These are phyloP conservation scores for Dendrothele bispora DNA, from an alignment of 768 basidiomycete species.

Conservation along the genomic window DNA sequence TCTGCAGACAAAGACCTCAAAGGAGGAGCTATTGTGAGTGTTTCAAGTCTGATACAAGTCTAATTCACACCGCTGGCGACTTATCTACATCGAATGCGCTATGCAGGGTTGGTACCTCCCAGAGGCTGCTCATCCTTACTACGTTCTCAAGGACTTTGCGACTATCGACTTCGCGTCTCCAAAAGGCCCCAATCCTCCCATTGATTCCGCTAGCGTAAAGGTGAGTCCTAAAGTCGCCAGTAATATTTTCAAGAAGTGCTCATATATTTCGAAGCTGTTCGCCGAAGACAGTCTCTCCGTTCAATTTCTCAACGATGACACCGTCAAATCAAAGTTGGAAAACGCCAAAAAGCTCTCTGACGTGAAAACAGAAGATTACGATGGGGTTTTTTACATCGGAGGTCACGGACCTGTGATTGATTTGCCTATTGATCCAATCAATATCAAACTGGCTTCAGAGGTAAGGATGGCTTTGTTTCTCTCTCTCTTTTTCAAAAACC, in stretches of 20 bases:
- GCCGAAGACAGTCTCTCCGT: constrained; percentile 10
- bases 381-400: constrained; percentile 38
- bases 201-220: constrained; percentile 58
- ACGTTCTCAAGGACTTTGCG: constrained; percentile 48
- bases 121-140: constrained; percentile 75
- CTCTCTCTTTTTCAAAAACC: constrained; percentile 40
- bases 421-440: constrained; percentile 11
- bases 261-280: background rate
- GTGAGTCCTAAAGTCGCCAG: constrained; percentile 24
- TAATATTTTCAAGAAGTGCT: background rate
- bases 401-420: constrained; percentile 8
- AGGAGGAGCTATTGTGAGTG: constrained; percentile 48
- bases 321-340: constrained; percentile 35
- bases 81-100: too few relatives aligned
- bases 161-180: constrained; percentile 62
- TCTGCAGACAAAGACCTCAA: constrained; percentile 59
- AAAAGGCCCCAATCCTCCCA: constrained; percentile 65
- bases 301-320: constrained; percentile 40
- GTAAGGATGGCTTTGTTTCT: constrained; percentile 18
- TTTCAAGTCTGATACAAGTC: background rate
- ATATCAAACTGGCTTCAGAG: constrained; percentile 40
- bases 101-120: constrained; percentile 74
- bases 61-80: background rate
- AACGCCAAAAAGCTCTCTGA: constrained; percentile 44
- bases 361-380: constrained; percentile 44